These are phyloP conservation scores for Verticillium dahliae DNA, from an alignment of 2,329 filamentous ascomycete species.

Conservation along the genomic window DNA sequence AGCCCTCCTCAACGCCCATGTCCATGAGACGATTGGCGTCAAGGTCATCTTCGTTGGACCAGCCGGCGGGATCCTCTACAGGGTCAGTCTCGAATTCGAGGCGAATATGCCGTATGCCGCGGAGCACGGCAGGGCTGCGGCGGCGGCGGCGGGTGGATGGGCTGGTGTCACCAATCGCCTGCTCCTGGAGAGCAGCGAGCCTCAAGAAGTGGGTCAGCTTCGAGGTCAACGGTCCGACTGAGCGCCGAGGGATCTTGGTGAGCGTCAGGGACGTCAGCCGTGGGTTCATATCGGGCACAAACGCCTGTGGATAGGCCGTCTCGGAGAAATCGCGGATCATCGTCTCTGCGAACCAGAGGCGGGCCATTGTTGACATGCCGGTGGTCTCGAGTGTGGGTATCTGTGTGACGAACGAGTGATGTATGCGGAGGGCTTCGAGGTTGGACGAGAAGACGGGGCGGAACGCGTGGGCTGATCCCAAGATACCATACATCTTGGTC, in stretches of 20 bases:
- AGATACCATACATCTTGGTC: conserved; percentile 32
- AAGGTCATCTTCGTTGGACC: conserved; percentile 23
- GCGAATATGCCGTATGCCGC: conserved; percentile 45
- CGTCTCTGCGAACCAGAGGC: conserved; percentile 37
- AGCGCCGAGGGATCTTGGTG: conserved; percentile 47
- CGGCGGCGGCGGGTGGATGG: conserved; percentile 15
- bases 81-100: conserved; percentile 47
- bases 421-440: conserved; percentile 44
- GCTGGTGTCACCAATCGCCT: conserved; percentile 27
- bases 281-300: conserved; percentile 50
- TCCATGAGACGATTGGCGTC: conserved; percentile 37
- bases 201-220: conserved; percentile 41
- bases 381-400: conserved; percentile 37
- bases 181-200: conserved; percentile 41
- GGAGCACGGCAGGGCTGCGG: conserved; percentile 35
- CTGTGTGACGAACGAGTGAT: conserved; percentile 55
- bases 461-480: conserved; percentile 39
- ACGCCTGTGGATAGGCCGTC: conserved; percentile 38
- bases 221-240: conserved; percentile 41
- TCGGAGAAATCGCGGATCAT: conserved; percentile 34
- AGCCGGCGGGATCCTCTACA: conserved; percentile 24
- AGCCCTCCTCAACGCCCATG: conserved; percentile 25
- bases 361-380: conserved; percentile 25
- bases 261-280: conserved; percentile 46
- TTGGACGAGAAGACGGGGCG: conserved; percentile 47